Base-by-base conservation (phyloP, 495 filamentous ascomycete species). In the Hypoxylon rickii region DNA sequence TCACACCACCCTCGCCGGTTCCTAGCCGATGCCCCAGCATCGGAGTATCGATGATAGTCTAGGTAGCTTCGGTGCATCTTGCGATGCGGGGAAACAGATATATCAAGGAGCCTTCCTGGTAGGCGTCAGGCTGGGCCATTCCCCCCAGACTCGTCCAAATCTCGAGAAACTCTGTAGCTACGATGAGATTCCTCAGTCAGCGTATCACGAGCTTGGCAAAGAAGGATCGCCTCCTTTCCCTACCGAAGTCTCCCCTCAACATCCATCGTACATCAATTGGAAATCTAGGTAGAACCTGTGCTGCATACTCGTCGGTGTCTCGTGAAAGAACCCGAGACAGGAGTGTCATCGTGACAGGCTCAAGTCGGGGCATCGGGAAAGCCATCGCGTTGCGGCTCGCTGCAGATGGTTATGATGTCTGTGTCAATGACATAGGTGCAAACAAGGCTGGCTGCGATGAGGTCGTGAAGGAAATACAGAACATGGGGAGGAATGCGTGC, bases 381-480 rank as follows among this genome's bases (percentile, higher is more conserved):
- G 79, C 82, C 19, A 85, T 86, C 32, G 83, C 83, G 22, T 67
- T 81, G 17, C 78, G 83, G 7, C 76, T 87, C 7, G 81, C 81
- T 18, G 63, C 71, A 29, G 82, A 86, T 38, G 82, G 83, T 44
- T 87, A 85, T 64, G 68, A 80, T 53, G 68, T 87, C 37, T 84
- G 81, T 44, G 70, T 86, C 42, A 86, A 84, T 60, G 83, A 87
- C 33, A 67, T 86, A 10, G 45, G 66, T n/a, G 64, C 72, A 16
- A 76, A 80, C 44, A 60, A 71, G 20, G 38, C 70, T 0, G 73
- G 65, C 0, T 78, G 79, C 48, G 72, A 81, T 32, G 73, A 75
- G 6, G 73, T 69, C 17, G 76, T 80, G n/a, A 60, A 70, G 3
- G 73, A 82, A 36, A 79, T 87, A 57, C 64, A 76, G 42, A 38